These are phyloP conservation scores for Casuarina cunninghamiana DNA, from an alignment of 306 rosid genomes.

Conservation along the genomic window DNA sequence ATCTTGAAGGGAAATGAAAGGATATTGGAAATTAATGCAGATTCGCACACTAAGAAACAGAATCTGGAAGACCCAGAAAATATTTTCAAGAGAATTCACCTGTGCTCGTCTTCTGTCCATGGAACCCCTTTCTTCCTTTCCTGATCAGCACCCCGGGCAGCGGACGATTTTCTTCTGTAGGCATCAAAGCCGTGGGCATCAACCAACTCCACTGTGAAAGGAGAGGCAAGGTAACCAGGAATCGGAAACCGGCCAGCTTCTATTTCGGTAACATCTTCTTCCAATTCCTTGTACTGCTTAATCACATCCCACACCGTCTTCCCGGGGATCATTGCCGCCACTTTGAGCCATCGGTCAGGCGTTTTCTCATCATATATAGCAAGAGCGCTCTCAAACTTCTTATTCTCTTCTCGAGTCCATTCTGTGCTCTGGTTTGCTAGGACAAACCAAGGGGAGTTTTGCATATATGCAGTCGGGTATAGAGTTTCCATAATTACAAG, in stretches of 20 bases:
- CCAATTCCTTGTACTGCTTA: conserved; percentile 79
- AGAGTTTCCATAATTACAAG: conserved; percentile 61
- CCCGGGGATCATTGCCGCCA: conserved; percentile 88
- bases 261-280: conserved; percentile 75
- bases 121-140: conserved; percentile 79
- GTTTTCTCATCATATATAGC: conserved; percentile 76
- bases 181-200: conserved; percentile 59
- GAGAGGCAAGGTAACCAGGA: conserved; percentile 67
- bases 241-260: conserved; percentile 82
- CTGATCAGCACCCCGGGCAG: conserved; percentile 58
- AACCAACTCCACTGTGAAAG: conserved; percentile 61
- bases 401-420: conserved; percentile 92
- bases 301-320: conserved; percentile 78
- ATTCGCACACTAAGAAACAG: not conserved
- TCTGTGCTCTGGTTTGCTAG: conserved; percentile 51
- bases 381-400: conserved; percentile 85
- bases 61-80: not conserved
- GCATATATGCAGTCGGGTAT: conserved; percentile 40
- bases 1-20: not conserved
- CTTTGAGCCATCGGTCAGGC: conserved; percentile 71
- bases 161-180: conserved; percentile 47
- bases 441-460: conserved; percentile 48
- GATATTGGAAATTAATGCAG: not conserved
- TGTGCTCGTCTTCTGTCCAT: conserved; percentile 91
- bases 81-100: conserved; percentile 37